Conservation (phyloP, 2,329 filamentous ascomycete genomes). For the Fusarium sublunatum region DNA sequence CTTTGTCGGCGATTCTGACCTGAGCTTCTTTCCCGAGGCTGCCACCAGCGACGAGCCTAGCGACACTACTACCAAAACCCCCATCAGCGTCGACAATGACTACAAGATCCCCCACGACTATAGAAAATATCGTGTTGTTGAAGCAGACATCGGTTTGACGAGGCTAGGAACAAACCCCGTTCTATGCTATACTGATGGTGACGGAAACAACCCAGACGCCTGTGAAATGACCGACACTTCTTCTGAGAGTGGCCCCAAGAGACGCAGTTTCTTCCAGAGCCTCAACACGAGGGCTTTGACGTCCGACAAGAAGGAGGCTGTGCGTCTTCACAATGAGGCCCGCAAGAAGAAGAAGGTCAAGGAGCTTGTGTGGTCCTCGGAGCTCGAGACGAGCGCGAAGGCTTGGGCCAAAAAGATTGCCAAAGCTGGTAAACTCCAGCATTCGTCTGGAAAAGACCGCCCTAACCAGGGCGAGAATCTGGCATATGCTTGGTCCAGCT, state of each 20-base stretch:
- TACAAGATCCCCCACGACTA: neutral
- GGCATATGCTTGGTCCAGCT: conserved; percentile 33
- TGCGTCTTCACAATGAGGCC: conserved; percentile 35
- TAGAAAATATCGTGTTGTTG: conserved; percentile 8
- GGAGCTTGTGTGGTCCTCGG: conserved; percentile 26
- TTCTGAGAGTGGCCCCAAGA: neutral
- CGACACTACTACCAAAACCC: neutral
- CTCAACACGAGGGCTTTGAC: conserved; percentile 24
- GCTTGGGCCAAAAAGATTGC: conserved; percentile 36
- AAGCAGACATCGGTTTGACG: neutral
- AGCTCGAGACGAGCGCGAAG: conserved; percentile 24
- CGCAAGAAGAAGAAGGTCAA: conserved; percentile 32
- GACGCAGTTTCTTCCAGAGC: neutral
- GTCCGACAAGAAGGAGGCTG: conserved; percentile 27
- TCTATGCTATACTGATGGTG: neutral
- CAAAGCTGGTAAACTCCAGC: conserved; percentile 20
- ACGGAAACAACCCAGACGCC: neutral
- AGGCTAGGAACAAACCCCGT: neutral
- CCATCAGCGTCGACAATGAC: neutral
- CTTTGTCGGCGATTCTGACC: neutral
- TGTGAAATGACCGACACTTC: neutral
- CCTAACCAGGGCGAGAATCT: conserved; percentile 41
- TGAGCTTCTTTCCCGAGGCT: neutral
- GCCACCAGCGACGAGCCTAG: neutral
- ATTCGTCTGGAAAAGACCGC: conserved; percentile 18